Conservation (phyloP, 2,329 filamentous ascomycete genomes). For the Fusarium cicatricum region DNA sequence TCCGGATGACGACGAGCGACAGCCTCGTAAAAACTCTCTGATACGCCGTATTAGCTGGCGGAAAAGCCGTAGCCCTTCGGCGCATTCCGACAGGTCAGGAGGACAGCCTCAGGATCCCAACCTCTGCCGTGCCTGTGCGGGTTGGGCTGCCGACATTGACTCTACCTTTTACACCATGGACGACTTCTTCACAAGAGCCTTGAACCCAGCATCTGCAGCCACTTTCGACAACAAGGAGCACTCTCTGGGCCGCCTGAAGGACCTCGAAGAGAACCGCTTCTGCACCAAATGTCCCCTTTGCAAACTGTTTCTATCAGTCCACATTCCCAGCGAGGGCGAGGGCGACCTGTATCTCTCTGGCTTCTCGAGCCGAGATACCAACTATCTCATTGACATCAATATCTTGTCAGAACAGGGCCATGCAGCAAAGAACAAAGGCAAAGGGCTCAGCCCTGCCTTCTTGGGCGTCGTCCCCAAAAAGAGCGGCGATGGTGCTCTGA, state of each 20-base stretch:
- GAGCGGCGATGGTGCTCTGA: slow-evolving; percentile 40
- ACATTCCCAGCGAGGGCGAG: slow-evolving; percentile 43
- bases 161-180: slow-evolving; percentile 46
- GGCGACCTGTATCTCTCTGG: slow-evolving; percentile 46
- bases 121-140: slow-evolving; percentile 44
- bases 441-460: slow-evolving; percentile 44
- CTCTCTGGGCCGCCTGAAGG: slow-evolving; percentile 40
- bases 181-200: slow-evolving; percentile 38
- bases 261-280: slow-evolving; percentile 46
- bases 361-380: slow-evolving; percentile 47
- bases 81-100: slow-evolving; percentile 45
- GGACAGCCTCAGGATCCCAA: slow-evolving; percentile 42
- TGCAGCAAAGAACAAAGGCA: slow-evolving; percentile 40
- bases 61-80: slow-evolving; percentile 48
- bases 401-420: slow-evolving; percentile 46
- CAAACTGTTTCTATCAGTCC: slow-evolving; percentile 46
- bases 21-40: slow-evolving; percentile 43
- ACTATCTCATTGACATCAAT: slow-evolving; percentile 45
- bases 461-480: slow-evolving; percentile 47
- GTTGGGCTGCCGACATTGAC: slow-evolving; percentile 47
- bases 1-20: slow-evolving; percentile 39
- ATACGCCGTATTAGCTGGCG: slow-evolving; percentile 50
- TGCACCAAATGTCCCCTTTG: slow-evolving; percentile 47
- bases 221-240: slow-evolving; percentile 46
- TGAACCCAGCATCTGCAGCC: slow-evolving; percentile 43